phyloP scores from a whole-genome alignment of 495 filamentous ascomycete species.

The Jackrogersella multiformis region DNA sequence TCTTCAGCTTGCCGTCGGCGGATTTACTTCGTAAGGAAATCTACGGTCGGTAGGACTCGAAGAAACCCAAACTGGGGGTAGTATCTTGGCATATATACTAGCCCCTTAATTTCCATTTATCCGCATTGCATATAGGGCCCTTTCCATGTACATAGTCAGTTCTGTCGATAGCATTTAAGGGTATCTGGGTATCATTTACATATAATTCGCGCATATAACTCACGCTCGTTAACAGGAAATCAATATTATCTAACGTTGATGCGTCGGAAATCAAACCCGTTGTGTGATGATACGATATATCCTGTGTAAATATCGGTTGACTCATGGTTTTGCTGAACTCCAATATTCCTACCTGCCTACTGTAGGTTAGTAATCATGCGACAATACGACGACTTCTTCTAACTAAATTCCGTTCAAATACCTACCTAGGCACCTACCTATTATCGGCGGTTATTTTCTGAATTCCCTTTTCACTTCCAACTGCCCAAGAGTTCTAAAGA shows the following conservation, averaged over 20 bases:
- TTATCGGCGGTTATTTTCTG: too few relatives aligned
- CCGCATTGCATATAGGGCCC: slow-evolving; percentile 31
- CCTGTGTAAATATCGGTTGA: too few relatives aligned
- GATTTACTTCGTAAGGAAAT: slow-evolving; percentile 22
- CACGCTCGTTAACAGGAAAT: slow-evolving; percentile 16
- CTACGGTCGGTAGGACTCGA: background rate
- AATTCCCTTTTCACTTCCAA: too few relatives aligned
- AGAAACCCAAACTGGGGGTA: background rate
- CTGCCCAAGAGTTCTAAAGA: too few relatives aligned
- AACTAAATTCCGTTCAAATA: too few relatives aligned
- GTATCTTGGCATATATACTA: background rate
- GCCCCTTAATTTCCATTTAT: background rate
- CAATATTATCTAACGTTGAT: background rate
- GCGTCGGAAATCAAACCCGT: background rate
- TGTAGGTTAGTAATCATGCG: too few relatives aligned
- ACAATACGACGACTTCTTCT: too few relatives aligned
- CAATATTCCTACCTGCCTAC: too few relatives aligned
- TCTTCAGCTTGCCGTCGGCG: slow-evolving; percentile 28
- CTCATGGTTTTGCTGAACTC: too few relatives aligned
- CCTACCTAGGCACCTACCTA: too few relatives aligned
- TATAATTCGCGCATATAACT: slow-evolving; percentile 12
- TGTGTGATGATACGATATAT: background rate
- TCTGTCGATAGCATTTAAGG: slow-evolving; percentile 24
- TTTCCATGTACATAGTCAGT: slow-evolving; percentile 24
- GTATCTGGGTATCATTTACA: slow-evolving; percentile 28